Evolutionary conservation across 345 rosid genomes (phyloP), one percentile per base, ranked within the genome.

Genomic region (Crucihimalaya himalaica): DNA sequence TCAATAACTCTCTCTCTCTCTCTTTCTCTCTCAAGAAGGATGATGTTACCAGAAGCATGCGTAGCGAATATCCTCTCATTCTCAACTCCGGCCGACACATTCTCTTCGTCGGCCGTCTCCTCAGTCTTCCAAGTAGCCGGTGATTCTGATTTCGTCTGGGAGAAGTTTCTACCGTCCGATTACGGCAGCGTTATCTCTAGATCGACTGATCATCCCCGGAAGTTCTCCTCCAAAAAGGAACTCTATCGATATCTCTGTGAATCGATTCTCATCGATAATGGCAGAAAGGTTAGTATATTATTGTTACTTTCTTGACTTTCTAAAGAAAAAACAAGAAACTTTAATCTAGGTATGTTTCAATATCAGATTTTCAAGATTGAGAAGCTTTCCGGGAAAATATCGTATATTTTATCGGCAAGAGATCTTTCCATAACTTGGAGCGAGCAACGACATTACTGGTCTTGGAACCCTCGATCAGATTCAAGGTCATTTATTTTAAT

Each of bases 391-490:
- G 98, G 96, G 42, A 86, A 61, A 63, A 86, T 79, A 37, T 78
- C 80, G 0, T 89, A 76, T 63, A 6, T 86, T 53, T 19, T 93
- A 23, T 91, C 97, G 3, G 85, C 98, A 10, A 89, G 88, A 74
- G 87, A 87, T 65, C 89, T 91, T 77, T 77, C 84, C 0, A 91
- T 93, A 54, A 78, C 88, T 4, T 80, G 89, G 92, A 81, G 93
- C 66, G 48, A 74, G 31, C 81, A 84, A 54, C 83, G 92, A 6
- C 69, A 68, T 76, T 70, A 81, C 39, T 93, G 97, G 98, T 29
- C 34, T 9, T 93, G 96, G 97, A 68, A 46, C 9, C 80, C 75
- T 16, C 57, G 59, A 16, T 74, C 89, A 40, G 80, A 83, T 62
- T 91, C 97, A 58, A 87, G 92, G 96, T 88, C 58, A 3, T 8